phyloP scores from a whole-genome alignment of 345 rosid genomes.

The Linum tenue region DNA sequence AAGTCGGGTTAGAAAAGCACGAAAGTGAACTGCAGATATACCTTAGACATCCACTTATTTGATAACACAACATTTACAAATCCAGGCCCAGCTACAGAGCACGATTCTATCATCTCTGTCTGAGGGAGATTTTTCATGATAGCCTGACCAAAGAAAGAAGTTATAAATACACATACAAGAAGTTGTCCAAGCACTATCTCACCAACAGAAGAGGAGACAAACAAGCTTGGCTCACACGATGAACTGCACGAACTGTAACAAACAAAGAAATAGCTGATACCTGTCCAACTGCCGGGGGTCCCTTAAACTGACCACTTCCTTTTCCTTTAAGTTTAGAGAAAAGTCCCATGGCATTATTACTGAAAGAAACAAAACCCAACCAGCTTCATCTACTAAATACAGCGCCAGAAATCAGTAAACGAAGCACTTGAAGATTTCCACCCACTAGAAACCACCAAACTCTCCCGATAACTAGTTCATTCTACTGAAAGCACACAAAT shows the following conservation, averaged over 20 bases:
- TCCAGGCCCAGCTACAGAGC: conserved; percentile 91
- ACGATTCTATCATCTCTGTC: conserved; percentile 72
- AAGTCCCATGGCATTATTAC: conserved; percentile 90
- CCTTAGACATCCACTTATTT: conserved; percentile 79
- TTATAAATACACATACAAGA: neutral
- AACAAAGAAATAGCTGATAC: conserved; percentile 21
- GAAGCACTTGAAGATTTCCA: neutral
- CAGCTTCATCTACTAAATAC: neutral
- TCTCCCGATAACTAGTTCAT: neutral
- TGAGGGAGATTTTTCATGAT: conserved; percentile 60
- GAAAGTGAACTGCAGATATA: conserved; percentile 15
- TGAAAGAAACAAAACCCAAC: conserved; percentile 17
- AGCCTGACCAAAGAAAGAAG: conserved; percentile 37
- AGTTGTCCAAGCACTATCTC: neutral
- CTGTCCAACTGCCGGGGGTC: conserved; percentile 86
- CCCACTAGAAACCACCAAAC: neutral
- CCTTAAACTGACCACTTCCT: conserved; percentile 42
- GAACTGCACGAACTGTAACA: neutral
- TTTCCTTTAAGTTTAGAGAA: conserved; percentile 70
- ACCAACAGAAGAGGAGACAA: neutral
- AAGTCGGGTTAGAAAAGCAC: neutral
- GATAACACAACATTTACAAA: conserved; percentile 76
- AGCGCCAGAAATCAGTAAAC: neutral
- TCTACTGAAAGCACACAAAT: too few species aligned
- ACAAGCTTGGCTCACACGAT: neutral